Evolutionary conservation across 345 rosid species (phyloP).

Genomic region (Aethionema arabicum): DNA sequence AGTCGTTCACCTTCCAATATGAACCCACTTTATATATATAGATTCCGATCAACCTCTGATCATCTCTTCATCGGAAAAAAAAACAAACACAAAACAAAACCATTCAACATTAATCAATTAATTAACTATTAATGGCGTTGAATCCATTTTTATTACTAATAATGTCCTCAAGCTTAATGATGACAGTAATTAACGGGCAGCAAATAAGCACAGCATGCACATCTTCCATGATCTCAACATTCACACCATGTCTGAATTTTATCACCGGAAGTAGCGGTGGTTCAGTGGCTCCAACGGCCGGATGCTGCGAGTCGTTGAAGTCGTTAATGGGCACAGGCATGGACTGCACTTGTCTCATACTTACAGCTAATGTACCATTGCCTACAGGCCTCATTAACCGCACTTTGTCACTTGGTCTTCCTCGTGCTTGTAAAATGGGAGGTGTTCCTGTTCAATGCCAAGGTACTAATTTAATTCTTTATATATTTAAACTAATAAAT

Average conservation of each 20-base stretch:
- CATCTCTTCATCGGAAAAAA: not conserved
- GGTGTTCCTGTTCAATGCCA: constrained; percentile 70
- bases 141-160: constrained; percentile 26
- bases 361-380: constrained; percentile 74
- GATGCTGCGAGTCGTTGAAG: constrained; percentile 64
- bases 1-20: constrained; percentile 36
- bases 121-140: constrained; percentile 14
- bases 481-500: not conserved
- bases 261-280: constrained; percentile 77
- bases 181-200: constrained; percentile 48
- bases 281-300: constrained; percentile 48
- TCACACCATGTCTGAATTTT: constrained; percentile 81
- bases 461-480: constrained; percentile 42
- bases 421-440: constrained; percentile 60
- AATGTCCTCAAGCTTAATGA: constrained; percentile 35
- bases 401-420: constrained; percentile 65
- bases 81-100: constrained; percentile 13
- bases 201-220: constrained; percentile 84
- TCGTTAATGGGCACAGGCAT: constrained; percentile 45
- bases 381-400: constrained; percentile 52
- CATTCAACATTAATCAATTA: not conserved
- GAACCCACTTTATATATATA: constrained; percentile 30
- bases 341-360: constrained; percentile 70
- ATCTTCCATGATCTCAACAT: constrained; percentile 63
- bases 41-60: not conserved